Evolutionary conservation across 2,329 filamentous ascomycete genomes (phyloP), one percentile per base, ranked within the genome.

Genomic region (Dactylonectria macrodidyma): DNA sequence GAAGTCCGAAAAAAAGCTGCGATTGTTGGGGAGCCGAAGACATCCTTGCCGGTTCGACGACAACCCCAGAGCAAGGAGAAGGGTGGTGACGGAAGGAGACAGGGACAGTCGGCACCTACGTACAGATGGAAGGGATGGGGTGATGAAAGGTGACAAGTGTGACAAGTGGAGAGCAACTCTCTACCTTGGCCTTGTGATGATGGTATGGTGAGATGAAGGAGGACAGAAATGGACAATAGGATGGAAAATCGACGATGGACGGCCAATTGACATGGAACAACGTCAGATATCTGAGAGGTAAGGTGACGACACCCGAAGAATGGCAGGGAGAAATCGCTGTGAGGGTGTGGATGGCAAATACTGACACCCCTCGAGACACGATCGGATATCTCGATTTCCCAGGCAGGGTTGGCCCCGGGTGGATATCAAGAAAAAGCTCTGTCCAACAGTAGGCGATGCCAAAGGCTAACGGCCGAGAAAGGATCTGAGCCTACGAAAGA

Each of bases 311-410:
- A 57, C 44, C 54, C 54, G 64, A 66, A 65, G 33, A 47, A 50
- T 30, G 44, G 48, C 56, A 62, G 52, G 56, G 62, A 70, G 67
- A 66, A 55, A 52, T 63, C 60, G 61, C 12, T 60, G 54, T 66
- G 64, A 67, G 56, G 61, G 69, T 58, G 69, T 61, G 59, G 59
- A 65, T 62, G 59, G 50, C 57, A 66, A 60, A 60, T 67, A 72
- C 65, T 63, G 67, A 56, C 66, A 73, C 69, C 64, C 71, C 66
- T 56, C 65, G 55, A 65, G 63, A 22, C 46, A 66, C 47, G 65
- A 72, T 73, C 69, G 71, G 65, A 74, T 76, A 76, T 76, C 73
- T 74, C 74, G 71, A 76, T 74, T 71, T 64, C 59, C 61, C 67
- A 66, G 65, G 66, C 57, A 66, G 58, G 59, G 46, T 52, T 70